Conservation (phyloP, 2,329 filamentous ascomycete genomes). For the Ploettnerulaceae sp. region DNA sequence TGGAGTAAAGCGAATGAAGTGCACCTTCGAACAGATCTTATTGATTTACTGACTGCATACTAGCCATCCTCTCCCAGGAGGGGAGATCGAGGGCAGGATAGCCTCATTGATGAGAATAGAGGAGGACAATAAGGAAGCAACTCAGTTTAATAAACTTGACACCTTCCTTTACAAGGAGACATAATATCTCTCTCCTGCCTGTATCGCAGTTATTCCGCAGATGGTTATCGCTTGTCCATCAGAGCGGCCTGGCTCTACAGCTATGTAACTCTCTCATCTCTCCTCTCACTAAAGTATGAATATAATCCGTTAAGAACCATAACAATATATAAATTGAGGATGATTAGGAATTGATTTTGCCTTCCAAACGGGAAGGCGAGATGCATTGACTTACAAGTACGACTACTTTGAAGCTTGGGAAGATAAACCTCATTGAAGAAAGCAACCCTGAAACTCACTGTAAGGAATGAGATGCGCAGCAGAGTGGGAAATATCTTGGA, state of each 20-base stretch:
- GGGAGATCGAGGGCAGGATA: neutral
- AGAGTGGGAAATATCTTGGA: conserved; percentile 7
- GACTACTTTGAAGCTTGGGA: neutral
- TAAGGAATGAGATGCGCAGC: conserved; percentile 26
- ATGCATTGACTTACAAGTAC: too few species aligned
- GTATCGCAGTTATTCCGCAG: too few species aligned
- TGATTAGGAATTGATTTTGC: neutral
- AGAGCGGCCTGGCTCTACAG: conserved; percentile 11
- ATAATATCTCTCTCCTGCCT: too few species aligned
- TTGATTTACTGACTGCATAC: neutral
- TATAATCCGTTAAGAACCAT: conserved; percentile 13
- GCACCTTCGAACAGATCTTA: neutral
- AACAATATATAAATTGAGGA: conserved; percentile 10
- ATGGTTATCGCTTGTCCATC: conserved; percentile 10
- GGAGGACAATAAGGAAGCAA: neutral
- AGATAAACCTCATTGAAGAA: neutral
- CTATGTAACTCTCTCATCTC: too few species aligned
- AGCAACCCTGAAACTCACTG: conserved; percentile 18
- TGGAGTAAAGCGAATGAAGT: neutral
- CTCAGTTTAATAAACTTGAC: neutral
- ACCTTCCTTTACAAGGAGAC: too few species aligned
- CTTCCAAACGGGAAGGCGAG: too few species aligned
- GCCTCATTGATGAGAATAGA: neutral
- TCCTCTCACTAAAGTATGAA: conserved; percentile 18
- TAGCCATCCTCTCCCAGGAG: neutral